A percentile compares a stretch with the other conserved stretches of the same genome.
Conservation (phyloP, 495 filamentous ascomycete genomes). For the Neurospora pannonica region DNA sequence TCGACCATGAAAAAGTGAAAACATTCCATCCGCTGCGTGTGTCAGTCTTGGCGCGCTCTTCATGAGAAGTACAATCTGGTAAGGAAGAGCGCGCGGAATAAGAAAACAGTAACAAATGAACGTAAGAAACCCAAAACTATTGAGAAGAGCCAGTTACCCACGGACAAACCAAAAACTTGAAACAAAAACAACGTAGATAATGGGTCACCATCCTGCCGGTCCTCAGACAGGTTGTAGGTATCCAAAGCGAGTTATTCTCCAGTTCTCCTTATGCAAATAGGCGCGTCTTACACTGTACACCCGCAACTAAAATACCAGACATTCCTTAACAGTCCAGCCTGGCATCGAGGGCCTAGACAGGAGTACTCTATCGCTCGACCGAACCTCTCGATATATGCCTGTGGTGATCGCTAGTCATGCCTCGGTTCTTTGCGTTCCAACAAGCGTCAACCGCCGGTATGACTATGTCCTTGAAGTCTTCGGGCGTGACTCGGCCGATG, state of each 20-base stretch:
- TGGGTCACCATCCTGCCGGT: not conserved
- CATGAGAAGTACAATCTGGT: not conserved
- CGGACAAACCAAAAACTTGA: not conserved
- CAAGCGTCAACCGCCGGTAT: slow-evolving; percentile 33
- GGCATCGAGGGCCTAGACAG: not conserved
- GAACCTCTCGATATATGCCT: not conserved
- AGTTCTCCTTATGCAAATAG: not conserved
- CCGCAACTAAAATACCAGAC: not conserved
- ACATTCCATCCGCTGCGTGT: not conserved
- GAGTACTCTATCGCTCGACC: not conserved
- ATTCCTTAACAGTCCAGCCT: not conserved
- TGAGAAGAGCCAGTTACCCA: not conserved
- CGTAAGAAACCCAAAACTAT: not conserved
- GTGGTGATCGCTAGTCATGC: not conserved
- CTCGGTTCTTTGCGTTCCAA: slow-evolving; percentile 32
- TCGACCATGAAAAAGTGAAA: not conserved
- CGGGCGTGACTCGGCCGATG: slow-evolving; percentile 25
- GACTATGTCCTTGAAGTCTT: slow-evolving; percentile 27
- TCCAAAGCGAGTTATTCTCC: not conserved
- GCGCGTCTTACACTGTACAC: not conserved
- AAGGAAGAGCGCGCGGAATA: not conserved
- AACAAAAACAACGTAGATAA: not conserved
- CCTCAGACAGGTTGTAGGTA: not conserved
- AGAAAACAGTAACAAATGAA: not conserved
- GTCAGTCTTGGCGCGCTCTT: not conserved